A percentile compares a stretch with the other conserved stretches of the same genome.
Conservation (phyloP, 1,284 basidiomycete genomes). For the Volvariella volvacea region DNA sequence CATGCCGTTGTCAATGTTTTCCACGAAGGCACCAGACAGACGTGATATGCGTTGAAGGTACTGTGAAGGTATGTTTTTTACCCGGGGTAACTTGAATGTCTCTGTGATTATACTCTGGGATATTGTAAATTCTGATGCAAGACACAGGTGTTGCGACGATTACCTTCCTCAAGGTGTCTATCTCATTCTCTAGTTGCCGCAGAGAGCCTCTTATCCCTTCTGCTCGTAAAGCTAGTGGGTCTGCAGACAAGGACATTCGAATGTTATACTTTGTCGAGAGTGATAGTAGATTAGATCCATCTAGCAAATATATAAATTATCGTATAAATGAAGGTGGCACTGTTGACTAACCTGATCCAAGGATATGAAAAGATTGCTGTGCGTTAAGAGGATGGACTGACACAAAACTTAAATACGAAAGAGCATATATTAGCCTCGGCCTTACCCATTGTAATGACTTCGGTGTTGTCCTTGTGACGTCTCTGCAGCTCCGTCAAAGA, state of each 20-base stretch:
- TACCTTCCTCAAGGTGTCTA: constrained; percentile 46
- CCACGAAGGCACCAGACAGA: constrained; percentile 52
- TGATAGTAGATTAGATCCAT: constrained; percentile 55
- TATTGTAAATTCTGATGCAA: background rate
- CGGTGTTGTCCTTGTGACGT: constrained; percentile 43
- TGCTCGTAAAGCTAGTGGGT: constrained; percentile 51
- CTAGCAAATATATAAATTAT: constrained; percentile 25
- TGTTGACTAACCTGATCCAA: constrained; percentile 54
- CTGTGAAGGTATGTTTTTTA: constrained; percentile 32
- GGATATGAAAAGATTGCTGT: constrained; percentile 59
- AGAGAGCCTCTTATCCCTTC: constrained; percentile 49
- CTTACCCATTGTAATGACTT: constrained; percentile 44
- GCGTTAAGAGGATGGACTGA: constrained; percentile 52
- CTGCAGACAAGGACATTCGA: constrained; percentile 48
- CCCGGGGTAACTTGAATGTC: constrained; percentile 39
- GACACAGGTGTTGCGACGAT: constrained; percentile 6
- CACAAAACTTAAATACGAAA: constrained; percentile 1
- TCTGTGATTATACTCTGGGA: constrained; percentile 45
- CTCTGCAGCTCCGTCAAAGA: constrained; percentile 46
- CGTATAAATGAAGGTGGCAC: constrained; percentile 4
- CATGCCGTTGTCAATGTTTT: constrained; percentile 40
- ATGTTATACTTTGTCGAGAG: constrained; percentile 55
- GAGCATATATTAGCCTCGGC: constrained; percentile 10
- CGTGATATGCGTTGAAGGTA: constrained; percentile 61
- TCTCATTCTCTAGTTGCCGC: constrained; percentile 26